Conservation (phyloP, 2,329 filamentous ascomycete species). For the Beauveria brongniartii region DNA sequence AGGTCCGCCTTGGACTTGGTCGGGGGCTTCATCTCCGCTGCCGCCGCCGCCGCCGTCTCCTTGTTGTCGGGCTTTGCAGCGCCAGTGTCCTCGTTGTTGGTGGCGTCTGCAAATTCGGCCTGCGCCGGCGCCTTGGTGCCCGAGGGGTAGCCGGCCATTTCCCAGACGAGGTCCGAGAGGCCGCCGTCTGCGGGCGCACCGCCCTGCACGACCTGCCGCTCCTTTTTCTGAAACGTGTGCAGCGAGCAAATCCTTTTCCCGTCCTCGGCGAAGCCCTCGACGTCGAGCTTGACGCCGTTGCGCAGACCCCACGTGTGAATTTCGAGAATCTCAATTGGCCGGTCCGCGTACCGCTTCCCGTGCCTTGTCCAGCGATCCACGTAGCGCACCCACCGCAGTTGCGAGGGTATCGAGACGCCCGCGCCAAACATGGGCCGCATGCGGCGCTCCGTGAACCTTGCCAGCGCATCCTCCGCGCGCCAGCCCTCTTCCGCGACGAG, state of each 20-base stretch:
- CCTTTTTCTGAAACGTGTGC: constrained; percentile 68
- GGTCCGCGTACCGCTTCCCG: constrained; percentile 73
- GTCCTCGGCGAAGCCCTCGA: constrained; percentile 82
- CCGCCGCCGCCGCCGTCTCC: not conserved
- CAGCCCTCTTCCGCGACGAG: constrained; percentile 76
- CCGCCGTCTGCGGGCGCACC: constrained; percentile 41
- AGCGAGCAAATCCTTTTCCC: constrained; percentile 78
- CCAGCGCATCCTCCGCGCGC: constrained; percentile 44
- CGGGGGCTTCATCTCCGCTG: not conserved
- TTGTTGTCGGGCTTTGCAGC: constrained; percentile 6
- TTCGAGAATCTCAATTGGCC: constrained; percentile 76
- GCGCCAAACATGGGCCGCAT: constrained; percentile 87
- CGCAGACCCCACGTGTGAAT: constrained; percentile 84
- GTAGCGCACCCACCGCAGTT: constrained; percentile 80
- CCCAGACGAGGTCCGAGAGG: constrained; percentile 44
- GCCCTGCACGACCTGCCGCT: constrained; percentile 61
- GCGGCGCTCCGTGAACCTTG: constrained; percentile 63
- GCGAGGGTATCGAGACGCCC: constrained; percentile 88
- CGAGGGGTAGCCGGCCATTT: constrained; percentile 37
- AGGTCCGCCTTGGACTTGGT: not conserved
- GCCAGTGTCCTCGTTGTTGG: constrained; percentile 18
- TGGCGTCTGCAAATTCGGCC: constrained; percentile 23
- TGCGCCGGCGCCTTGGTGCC: constrained; percentile 29
- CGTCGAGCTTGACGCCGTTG: constrained; percentile 77
- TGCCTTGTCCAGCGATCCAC: constrained; percentile 75